Conservation (phyloP, 1,139 yeast genomes). For the Taiozyma onychis region DNA sequence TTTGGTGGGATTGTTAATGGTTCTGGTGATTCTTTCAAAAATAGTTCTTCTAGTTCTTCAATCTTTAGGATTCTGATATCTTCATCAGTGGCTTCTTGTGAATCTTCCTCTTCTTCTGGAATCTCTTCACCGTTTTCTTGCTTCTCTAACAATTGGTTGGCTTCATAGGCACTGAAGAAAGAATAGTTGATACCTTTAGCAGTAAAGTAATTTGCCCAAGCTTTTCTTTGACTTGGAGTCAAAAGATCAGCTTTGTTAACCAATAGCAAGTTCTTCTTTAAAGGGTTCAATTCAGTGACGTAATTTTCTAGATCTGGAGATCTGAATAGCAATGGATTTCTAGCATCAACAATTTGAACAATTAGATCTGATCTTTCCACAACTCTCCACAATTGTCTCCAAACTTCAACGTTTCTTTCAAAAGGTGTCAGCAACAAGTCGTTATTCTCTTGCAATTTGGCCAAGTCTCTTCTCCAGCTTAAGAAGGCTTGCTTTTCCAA, state of each 20-base stretch:
- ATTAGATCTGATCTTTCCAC: constrained; percentile 91
- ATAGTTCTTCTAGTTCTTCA: constrained; percentile 77
- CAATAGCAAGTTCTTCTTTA: constrained; percentile 71
- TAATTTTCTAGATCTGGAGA: constrained; percentile 85
- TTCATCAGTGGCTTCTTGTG: constrained; percentile 33
- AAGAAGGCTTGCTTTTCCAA: constrained; percentile 87
- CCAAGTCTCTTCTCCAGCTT: constrained; percentile 90
- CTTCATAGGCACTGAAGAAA: constrained; percentile 87
- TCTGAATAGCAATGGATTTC: constrained; percentile 88
- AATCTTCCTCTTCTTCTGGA: constrained; percentile 24
- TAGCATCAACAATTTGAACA: constrained; percentile 96
- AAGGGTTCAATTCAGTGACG: constrained; percentile 65
- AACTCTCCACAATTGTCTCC: constrained; percentile 99
- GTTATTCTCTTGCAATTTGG: constrained; percentile 69
- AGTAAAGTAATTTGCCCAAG: constrained; percentile 84
- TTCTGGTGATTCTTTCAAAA: constrained; percentile 74
- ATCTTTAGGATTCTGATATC: constrained; percentile 71
- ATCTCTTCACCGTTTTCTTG: constrained; percentile 35
- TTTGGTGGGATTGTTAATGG: constrained; percentile 53
- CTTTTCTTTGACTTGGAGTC: constrained; percentile 65
- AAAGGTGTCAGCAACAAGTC: constrained; percentile 92
- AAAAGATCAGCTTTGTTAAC: constrained; percentile 94
- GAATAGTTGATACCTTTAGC: constrained; percentile 71
- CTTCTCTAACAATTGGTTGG: constrained; percentile 63
- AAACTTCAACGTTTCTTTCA: constrained; percentile 94